Conservation (phyloP, 2,329 filamentous ascomycete species). For the Alternaria sp. region DNA sequence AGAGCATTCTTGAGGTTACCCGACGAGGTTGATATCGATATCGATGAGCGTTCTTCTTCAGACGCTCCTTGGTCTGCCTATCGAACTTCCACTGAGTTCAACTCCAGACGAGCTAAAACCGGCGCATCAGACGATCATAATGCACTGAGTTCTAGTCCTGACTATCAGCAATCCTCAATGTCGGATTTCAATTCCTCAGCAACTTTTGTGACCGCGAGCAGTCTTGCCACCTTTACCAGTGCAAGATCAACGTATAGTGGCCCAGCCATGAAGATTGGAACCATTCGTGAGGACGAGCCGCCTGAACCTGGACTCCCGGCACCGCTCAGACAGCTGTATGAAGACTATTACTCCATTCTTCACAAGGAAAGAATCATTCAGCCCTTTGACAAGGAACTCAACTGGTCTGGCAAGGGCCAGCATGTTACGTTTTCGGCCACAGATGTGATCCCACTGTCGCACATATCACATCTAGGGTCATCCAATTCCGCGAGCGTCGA, state of each 20-base stretch:
- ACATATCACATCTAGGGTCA: slow-evolving; percentile 9
- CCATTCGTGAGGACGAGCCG: slow-evolving; percentile 4
- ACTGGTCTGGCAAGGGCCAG: slow-evolving; percentile 36
- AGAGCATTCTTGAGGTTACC: too few species aligned
- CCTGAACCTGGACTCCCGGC: not conserved
- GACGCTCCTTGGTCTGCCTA: too few species aligned
- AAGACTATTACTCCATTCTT: not conserved
- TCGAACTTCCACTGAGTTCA: too few species aligned
- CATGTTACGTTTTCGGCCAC: slow-evolving; percentile 22
- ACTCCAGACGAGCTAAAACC: too few species aligned
- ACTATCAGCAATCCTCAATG: too few species aligned
- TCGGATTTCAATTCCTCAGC: not conserved
- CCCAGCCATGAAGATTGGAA: not conserved
- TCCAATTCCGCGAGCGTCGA: slow-evolving; percentile 22
- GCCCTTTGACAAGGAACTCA: slow-evolving; percentile 20
- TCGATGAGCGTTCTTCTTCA: too few species aligned
- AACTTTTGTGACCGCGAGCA: slow-evolving; percentile 4
- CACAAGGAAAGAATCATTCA: not conserved
- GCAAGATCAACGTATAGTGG: not conserved
- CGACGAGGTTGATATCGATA: too few species aligned
- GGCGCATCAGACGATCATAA: too few species aligned
- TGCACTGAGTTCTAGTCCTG: too few species aligned
- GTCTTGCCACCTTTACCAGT: not conserved
- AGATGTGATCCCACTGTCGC: slow-evolving; percentile 20
- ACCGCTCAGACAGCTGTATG: not conserved